phyloP scores from a whole-genome alignment of 257 asterid species.

The Verbascum thapsus region DNA sequence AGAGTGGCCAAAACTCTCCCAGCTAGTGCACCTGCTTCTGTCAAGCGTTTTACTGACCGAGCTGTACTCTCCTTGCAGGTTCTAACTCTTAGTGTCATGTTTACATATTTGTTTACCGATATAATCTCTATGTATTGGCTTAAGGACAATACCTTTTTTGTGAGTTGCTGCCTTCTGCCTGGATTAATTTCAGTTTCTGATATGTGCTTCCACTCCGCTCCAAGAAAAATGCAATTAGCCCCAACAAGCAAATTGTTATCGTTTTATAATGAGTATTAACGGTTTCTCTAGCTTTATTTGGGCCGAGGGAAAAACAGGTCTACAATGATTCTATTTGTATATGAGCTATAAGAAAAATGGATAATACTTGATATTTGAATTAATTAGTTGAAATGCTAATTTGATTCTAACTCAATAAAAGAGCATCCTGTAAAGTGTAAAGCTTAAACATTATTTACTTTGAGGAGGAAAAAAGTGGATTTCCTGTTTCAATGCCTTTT shows the following conservation, averaged over 20 bases:
- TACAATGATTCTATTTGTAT: not conserved
- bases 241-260: not conserved
- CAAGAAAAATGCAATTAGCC: slow-evolving; percentile 18
- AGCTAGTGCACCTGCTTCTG: slow-evolving; percentile 65
- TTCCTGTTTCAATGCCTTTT: not conserved
- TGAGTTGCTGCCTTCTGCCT: slow-evolving; percentile 9
- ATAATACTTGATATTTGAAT: not conserved
- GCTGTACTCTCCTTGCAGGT: slow-evolving; percentile 94
- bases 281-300: not conserved
- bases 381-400: not conserved
- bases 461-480: not conserved
- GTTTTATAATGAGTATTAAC: slow-evolving; percentile 1
- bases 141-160: not conserved
- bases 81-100: slow-evolving; percentile 20
- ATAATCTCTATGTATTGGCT: not conserved
- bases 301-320: slow-evolving; percentile 9
- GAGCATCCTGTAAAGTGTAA: not conserved
- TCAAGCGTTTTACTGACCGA: slow-evolving; percentile 67
- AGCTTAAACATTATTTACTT: not conserved
- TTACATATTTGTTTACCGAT: not conserved
- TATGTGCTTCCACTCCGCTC: slow-evolving; percentile 7
- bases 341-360: not conserved
- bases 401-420: not conserved
- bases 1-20: slow-evolving; percentile 88
- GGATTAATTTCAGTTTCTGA: not conserved